Evolutionary conservation across 495 filamentous ascomycete genomes (phyloP), one percentile per base, ranked within the genome.

Genomic region (Zalerion maritima): DNA sequence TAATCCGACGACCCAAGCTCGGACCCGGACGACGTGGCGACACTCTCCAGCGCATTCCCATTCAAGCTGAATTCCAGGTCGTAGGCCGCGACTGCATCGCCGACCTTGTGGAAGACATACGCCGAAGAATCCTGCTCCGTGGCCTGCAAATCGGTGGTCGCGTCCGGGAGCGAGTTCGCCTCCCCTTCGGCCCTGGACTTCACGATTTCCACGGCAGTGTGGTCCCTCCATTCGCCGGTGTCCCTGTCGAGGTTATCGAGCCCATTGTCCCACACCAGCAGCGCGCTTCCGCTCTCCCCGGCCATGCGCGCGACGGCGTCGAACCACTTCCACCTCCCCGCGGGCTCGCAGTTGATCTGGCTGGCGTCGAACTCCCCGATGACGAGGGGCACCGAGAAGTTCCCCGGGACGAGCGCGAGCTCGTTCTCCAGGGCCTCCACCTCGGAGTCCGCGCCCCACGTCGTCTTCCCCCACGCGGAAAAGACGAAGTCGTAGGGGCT

Each of bases 211-310:
- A 63, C 41, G 0, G 57, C 57, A 4, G 58, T 50, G 0, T 50
- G 47, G 36, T 76, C 72, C 11, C 60, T 48, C 66, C 64, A 75
- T 11, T 31, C 42, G 11, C 54, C 51, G 0, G 55, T 41, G 2
- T 42, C 43, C 14, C 69, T 56, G 23, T 71, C 54, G 13, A 62
- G 49, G 22, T 52, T 47, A 27, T 65, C 62, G 7, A 54, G 22
- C 1, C 69, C 65, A 26, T 73, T 74, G 45, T 75, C 71, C 71
- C 70, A 75, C 9, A 75, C 41, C 3, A 73, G 50, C 6, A 55
- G 50, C 8, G 57, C 37, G 24, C 68, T 62, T 27, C 58, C 45
- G 35, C 63, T 60, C 14, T 59, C 46, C 9, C 38, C 49, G 1
- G 62, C 58, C 1, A 53, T 60, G 16, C 56, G 57, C 31, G 65